These are phyloP conservation scores for Pueraria montana DNA, from an alignment of 306 rosid genomes.

Conservation along the genomic window DNA sequence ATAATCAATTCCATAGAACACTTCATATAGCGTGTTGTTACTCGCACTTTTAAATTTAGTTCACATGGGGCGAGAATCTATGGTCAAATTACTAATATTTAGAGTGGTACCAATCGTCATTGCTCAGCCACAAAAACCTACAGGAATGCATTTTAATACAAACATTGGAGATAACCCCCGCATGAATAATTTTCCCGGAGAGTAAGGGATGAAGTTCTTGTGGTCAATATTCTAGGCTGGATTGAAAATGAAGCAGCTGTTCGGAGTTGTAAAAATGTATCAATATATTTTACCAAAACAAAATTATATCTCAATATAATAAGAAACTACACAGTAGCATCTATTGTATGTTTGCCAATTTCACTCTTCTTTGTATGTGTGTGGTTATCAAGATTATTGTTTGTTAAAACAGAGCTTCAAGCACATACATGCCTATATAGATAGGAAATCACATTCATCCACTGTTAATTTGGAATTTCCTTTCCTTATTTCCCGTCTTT, in stretches of 20 bases:
- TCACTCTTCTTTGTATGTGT: constrained; percentile 18
- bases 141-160: constrained; percentile 9
- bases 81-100: constrained; percentile 44
- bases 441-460: constrained; percentile 22
- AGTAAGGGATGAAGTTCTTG: constrained; percentile 15
- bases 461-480: background rate
- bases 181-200: constrained; percentile 17
- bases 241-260: constrained; percentile 35
- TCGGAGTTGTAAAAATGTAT: constrained; percentile 13
- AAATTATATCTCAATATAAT: background rate
- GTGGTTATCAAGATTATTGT: constrained; percentile 2
- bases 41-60: constrained; percentile 45
- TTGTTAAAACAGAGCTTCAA: constrained; percentile 4
- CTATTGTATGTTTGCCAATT: constrained; percentile 21
- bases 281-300: background rate
- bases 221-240: constrained; percentile 36
- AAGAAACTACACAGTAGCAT: constrained; percentile 15
- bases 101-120: constrained; percentile 50
- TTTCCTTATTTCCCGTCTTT: background rate
- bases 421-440: background rate
- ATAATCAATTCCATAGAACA: constrained; percentile 50
- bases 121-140: constrained; percentile 41
- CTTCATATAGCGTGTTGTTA: constrained; percentile 27
- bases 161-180: constrained; percentile 19
- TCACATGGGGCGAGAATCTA: constrained; percentile 45